Evolutionary conservation across 345 rosid genomes (phyloP).

Genomic region (Sisymbrium irio): DNA sequence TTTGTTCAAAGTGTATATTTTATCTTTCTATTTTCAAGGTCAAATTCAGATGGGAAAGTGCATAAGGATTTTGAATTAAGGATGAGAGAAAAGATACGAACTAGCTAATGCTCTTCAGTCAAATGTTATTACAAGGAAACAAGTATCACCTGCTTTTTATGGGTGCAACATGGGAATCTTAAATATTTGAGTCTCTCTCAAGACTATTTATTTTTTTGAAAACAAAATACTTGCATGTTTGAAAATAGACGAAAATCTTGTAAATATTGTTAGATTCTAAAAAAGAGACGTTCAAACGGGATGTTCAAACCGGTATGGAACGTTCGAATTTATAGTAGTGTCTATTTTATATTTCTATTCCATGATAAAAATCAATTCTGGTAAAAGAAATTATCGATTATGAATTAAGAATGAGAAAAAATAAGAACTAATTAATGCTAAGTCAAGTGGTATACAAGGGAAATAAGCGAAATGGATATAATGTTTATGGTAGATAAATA

Average conservation of each 20-base stretch:
- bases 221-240: too few species aligned
- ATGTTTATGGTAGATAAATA: neutral
- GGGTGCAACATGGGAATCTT: too few species aligned
- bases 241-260: too few species aligned
- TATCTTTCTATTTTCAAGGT: neutral
- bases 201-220: too few species aligned
- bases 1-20: neutral
- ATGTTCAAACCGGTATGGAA: too few species aligned
- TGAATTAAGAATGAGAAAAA: neutral
- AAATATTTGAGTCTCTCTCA: too few species aligned
- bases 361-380: neutral
- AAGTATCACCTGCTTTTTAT: too few species aligned
- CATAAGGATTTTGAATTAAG: neutral
- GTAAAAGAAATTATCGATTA: neutral
- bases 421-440: neutral
- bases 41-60: neutral
- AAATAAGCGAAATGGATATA: neutral
- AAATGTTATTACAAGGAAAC: neutral
- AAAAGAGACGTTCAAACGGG: too few species aligned
- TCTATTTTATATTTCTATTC: too few species aligned
- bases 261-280: too few species aligned
- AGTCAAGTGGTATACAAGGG: neutral
- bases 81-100: neutral
- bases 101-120: too few species aligned
- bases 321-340: too few species aligned